Percentiles rank a stretch among this genome's conserved stretches.
phyloP scores from a whole-genome alignment of 495 filamentous ascomycete genomes.

The Hypoxylon intermedium region DNA sequence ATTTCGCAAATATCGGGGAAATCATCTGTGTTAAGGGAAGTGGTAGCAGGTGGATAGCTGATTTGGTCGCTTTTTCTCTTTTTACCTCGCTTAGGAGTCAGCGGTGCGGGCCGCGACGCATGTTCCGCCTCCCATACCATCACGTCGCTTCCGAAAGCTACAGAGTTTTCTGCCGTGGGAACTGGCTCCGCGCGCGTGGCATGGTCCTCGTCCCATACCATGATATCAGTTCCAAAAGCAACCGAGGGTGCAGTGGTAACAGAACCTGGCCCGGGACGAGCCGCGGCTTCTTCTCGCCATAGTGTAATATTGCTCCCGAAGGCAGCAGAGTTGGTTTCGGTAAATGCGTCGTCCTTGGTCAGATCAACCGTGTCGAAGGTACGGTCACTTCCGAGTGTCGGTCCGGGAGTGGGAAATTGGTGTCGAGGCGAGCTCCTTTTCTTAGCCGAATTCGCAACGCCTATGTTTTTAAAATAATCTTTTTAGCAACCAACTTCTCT shows the following conservation, averaged over 20 bases:
- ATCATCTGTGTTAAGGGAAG: slow-evolving; percentile 35
- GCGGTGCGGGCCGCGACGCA: slow-evolving; percentile 44
- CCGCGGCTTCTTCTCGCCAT: slow-evolving; percentile 66
- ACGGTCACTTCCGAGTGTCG: slow-evolving; percentile 34
- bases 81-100: slow-evolving; percentile 60
- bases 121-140: slow-evolving; percentile 68
- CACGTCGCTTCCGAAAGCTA: slow-evolving; percentile 61
- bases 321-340: slow-evolving; percentile 48
- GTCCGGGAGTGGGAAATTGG: slow-evolving; percentile 35
- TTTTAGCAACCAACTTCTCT: too few species aligned
- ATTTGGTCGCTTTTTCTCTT: slow-evolving; percentile 80
- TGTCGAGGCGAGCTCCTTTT: slow-evolving; percentile 30
- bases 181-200: slow-evolving; percentile 34
- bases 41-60: slow-evolving; percentile 45
- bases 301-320: slow-evolving; percentile 62
- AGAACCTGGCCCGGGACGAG: slow-evolving; percentile 42
- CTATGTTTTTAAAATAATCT: too few species aligned
- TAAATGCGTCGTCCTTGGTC: slow-evolving; percentile 63
- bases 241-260: slow-evolving; percentile 60
- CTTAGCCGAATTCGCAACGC: slow-evolving; percentile 32
- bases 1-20: slow-evolving; percentile 53
- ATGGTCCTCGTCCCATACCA: slow-evolving; percentile 43
- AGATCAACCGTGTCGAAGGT: slow-evolving; percentile 72
- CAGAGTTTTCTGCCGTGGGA: slow-evolving; percentile 41
- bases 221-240: slow-evolving; percentile 35